Base-by-base conservation (phyloP, 306 rosid species). In the Cucurbita maxima region DNA sequence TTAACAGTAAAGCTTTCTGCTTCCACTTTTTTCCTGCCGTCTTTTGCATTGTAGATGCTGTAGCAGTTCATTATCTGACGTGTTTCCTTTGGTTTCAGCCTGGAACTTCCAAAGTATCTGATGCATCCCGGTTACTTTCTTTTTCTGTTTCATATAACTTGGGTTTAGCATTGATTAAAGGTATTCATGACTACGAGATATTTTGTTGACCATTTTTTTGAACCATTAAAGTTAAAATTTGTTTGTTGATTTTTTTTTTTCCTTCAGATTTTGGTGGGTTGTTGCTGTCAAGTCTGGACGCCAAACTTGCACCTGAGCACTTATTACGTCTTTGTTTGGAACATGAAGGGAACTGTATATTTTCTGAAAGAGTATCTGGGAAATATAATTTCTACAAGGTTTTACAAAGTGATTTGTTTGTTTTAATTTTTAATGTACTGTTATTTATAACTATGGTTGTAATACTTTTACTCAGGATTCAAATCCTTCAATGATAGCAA, bases 381-480 rank as follows among this genome's bases (percentile, higher is more conserved):
- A 85, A 81, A 84, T 89, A 86, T 73, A 94, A 90, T 47, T 86
- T 90, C 79, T 94, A 94, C 85, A 87, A 90, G 98, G 98, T 92
- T 41, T 80, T 60, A 10, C 72, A 52, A 15, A 53, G 61, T 72
- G 47, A 40, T 74, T 57, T 59, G 16, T 19, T 37, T 57, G 10
- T 40, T 56, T 34, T 61, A 68, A 11, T 61, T 50, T 45, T 47
- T 60, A 36, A 20, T 41, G 1, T 59, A 37, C 41, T 7, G 5
- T 72, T 81, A 67, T 76, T 56, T n/a, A 58, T 51, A 41, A n/a
- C 58, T 62, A 64, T 75, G 60, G 71, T 48, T 11, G 6, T 71
- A 40, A 51, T 44, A 63, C 15, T 74, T 16, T 37, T 64, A 22
- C 71, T 63, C 76, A 92, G 98, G 97, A 94, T 86, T 76, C 98